Conservation (phyloP, 257 asterid genomes). For the Nicotiana undulata region DNA sequence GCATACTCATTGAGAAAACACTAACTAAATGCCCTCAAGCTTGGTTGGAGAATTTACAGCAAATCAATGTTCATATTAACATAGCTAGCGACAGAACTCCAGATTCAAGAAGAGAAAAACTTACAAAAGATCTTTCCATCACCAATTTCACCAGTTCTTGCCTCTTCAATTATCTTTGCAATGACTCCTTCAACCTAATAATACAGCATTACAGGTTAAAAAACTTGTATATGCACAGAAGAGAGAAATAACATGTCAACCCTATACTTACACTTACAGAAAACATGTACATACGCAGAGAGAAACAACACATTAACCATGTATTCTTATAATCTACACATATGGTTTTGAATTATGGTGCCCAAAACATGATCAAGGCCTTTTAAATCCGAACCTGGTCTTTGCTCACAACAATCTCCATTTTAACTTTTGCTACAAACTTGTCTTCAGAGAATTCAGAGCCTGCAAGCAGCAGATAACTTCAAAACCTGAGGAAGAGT, state of each 20-base stretch:
- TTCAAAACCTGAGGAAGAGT: neutral
- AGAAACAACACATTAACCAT: neutral
- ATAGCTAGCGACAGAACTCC: neutral
- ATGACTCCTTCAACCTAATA: slow-evolving; percentile 84
- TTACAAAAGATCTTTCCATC: slow-evolving; percentile 94
- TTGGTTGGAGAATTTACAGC: neutral
- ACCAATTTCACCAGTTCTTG: slow-evolving; percentile 96
- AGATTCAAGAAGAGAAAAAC: slow-evolving; percentile 9
- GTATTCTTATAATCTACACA: neutral
- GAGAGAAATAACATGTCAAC: neutral
- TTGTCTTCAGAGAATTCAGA: slow-evolving; percentile 89
- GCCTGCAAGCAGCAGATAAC: slow-evolving; percentile 35
- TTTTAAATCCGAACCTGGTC: slow-evolving; percentile 50
- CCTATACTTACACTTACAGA: neutral
- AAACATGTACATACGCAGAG: neutral
- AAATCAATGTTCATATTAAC: neutral
- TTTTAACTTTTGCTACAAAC: slow-evolving; percentile 74
- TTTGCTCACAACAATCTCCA: slow-evolving; percentile 93
- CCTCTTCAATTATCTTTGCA: slow-evolving; percentile 67
- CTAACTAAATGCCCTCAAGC: neutral
- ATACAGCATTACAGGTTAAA: slow-evolving; percentile 2
- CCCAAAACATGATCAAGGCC: neutral
- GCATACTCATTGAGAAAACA: neutral
- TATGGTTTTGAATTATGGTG: neutral
- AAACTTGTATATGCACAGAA: neutral